These are phyloP conservation scores for Phyllosticta citriasiana DNA, from an alignment of 2,329 filamentous ascomycete genomes.

Conservation along the genomic window DNA sequence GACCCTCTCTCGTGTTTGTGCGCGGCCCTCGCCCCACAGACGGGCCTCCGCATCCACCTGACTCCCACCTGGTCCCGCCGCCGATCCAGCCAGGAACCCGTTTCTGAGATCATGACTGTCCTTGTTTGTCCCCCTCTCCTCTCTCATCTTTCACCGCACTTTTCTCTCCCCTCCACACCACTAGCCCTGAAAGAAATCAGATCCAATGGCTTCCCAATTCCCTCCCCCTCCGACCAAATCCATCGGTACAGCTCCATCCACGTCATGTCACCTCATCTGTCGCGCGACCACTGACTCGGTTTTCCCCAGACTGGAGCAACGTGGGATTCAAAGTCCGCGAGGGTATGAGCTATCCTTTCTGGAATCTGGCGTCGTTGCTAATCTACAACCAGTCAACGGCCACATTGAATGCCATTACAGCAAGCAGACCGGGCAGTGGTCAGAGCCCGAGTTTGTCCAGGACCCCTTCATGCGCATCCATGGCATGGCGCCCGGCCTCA, in stretches of 20 bases:
- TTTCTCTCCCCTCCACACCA: background rate
- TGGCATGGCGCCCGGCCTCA: constrained; percentile 88
- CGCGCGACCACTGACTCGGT: background rate
- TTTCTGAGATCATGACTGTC: background rate
- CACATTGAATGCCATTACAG: constrained; percentile 86
- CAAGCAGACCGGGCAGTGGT: constrained; percentile 64
- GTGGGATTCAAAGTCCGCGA: constrained; percentile 89
- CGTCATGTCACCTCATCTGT: background rate
- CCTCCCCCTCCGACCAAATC: constrained; percentile 69
- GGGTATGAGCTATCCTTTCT: constrained; percentile 42
- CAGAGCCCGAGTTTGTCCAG: constrained; percentile 63
- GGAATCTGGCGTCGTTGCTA: background rate
- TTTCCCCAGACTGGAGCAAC: constrained; percentile 67
- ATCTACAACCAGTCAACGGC: constrained; percentile 59
- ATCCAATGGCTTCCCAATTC: constrained; percentile 38
- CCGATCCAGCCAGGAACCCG: constrained; percentile 2
- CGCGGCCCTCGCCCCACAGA: background rate
- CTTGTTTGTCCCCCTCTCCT: background rate
- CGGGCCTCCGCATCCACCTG: background rate
- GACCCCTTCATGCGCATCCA: constrained; percentile 83
- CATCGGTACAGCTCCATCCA: constrained; percentile 44
- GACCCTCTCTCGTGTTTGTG: background rate
- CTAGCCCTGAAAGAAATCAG: background rate
- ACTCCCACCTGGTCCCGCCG: constrained; percentile 4
- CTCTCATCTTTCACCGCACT: background rate